phyloP scores from a whole-genome alignment of 768 basidiomycete genomes.

The Macrolepiota dolichaula region DNA sequence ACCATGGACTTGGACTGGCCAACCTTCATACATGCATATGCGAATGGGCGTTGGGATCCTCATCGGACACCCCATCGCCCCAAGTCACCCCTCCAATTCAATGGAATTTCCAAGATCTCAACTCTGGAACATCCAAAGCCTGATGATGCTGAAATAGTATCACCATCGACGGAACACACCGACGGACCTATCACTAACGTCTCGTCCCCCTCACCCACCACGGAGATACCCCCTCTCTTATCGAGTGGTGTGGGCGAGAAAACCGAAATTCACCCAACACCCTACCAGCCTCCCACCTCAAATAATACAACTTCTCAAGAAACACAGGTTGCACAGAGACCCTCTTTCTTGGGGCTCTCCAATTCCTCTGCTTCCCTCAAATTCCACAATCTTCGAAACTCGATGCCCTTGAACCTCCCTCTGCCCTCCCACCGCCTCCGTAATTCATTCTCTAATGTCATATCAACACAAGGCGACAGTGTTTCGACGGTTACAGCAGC shows the following conservation, averaged over 20 bases:
- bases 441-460: conserved; percentile 27
- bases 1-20: conserved; percentile 58
- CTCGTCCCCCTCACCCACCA: not conserved
- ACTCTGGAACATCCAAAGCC: conserved; percentile 17
- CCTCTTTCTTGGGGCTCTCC: not conserved
- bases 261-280: not conserved
- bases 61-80: conserved; percentile 65
- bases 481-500: conserved; percentile 16
- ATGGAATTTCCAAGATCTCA: not conserved
- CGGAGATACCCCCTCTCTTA: not conserved
- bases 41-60: conserved; percentile 78
- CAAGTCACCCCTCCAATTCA: conserved; percentile 17
- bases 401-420: conserved; percentile 20
- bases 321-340: not conserved
- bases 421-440: conserved; percentile 30
- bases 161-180: not conserved
- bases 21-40: conserved; percentile 74
- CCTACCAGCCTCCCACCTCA: not conserved
- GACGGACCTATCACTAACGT: conserved; percentile 1
- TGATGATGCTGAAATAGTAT: conserved; percentile 12
- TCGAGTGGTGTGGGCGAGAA: not conserved
- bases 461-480: conserved; percentile 15
- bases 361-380: conserved; percentile 16
- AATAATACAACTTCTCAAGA: not conserved
- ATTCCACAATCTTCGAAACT: conserved; percentile 17